A percentile compares a stretch with the other conserved stretches of the same genome.
Evolutionary conservation across 2,329 filamentous ascomycete species (phyloP).

Genomic region (Bipolaris bicolor): DNA sequence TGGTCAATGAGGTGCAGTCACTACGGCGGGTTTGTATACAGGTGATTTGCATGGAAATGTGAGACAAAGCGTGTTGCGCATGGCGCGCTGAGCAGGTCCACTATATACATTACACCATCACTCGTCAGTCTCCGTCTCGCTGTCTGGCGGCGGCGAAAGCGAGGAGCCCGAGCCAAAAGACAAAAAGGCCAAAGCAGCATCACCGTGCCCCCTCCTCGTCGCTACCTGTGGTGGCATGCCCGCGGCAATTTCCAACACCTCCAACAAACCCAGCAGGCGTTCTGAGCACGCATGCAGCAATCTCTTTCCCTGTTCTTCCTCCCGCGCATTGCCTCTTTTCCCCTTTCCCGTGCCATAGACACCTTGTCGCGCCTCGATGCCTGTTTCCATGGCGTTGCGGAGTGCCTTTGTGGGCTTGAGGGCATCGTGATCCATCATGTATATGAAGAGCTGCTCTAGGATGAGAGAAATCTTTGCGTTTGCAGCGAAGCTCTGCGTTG

Average conservation of each 20-base stretch:
- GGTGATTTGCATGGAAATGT: too few species aligned
- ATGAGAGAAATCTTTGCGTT: constrained; percentile 47
- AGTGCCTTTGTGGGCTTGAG: constrained; percentile 42
- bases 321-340: constrained; percentile 47
- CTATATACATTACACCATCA: neutral
- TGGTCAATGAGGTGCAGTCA: too few species aligned
- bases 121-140: constrained; percentile 21
- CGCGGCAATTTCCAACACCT: constrained; percentile 37
- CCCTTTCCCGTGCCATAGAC: constrained; percentile 54
- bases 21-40: too few species aligned
- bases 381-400: constrained; percentile 56
- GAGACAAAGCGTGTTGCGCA: too few species aligned
- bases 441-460: constrained; percentile 42
- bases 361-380: constrained; percentile 58
- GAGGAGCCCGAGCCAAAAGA: constrained; percentile 31
- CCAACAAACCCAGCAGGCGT: constrained; percentile 44
- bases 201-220: constrained; percentile 4
- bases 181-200: constrained; percentile 8
- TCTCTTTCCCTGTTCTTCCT: constrained; percentile 46
- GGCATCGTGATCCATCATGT: constrained; percentile 35
- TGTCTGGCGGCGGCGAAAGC: constrained; percentile 34
- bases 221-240: constrained; percentile 18
- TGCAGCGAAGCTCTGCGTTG: constrained; percentile 34
- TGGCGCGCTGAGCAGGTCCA: neutral
- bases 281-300: constrained; percentile 45